Evolutionary conservation across 208 protist genomes (phyloP).

Genomic region (Trypanosoma congolense): DNA sequence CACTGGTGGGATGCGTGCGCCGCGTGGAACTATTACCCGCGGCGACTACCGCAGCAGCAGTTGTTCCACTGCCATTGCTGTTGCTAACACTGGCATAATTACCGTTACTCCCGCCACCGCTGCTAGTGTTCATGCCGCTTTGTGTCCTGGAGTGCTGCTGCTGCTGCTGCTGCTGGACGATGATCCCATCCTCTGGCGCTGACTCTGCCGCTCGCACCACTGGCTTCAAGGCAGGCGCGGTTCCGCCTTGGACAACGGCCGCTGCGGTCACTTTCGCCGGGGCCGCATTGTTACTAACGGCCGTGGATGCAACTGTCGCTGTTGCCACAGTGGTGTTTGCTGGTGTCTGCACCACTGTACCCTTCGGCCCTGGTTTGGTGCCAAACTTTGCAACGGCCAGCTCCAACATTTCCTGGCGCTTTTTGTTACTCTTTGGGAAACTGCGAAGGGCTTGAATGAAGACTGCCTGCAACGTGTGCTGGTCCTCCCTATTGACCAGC

Average conservation of each 20-base stretch:
- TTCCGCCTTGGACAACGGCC: neutral
- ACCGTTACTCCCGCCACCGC: neutral
- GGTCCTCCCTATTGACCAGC: slow-evolving; percentile 82
- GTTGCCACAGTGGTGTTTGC: neutral
- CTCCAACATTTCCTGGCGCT: slow-evolving; percentile 82
- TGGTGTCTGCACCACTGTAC: slow-evolving; percentile 1
- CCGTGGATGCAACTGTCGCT: slow-evolving; percentile 1
- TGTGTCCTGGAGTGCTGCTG: neutral
- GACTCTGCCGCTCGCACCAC: slow-evolving; percentile 1
- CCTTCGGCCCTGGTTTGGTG: slow-evolving; percentile 43
- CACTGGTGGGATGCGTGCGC: neutral
- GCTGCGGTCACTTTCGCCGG: slow-evolving; percentile 1
- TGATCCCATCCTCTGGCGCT: slow-evolving; percentile 4
- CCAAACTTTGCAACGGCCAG: slow-evolving; percentile 71
- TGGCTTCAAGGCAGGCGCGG: neutral
- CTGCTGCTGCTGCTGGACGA: slow-evolving; percentile 3
- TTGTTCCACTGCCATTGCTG: neutral
- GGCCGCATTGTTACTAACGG: neutral
- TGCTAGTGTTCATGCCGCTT: slow-evolving; percentile 7
- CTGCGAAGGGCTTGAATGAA: slow-evolving; percentile 65
- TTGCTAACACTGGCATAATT: neutral
- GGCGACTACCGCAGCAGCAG: neutral
- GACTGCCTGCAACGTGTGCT: slow-evolving; percentile 76
- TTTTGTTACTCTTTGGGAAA: slow-evolving; percentile 76
- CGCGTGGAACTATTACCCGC: neutral